phyloP scores from a whole-genome alignment of 1,139 yeast species.

The Geotrichum histeridarum region DNA sequence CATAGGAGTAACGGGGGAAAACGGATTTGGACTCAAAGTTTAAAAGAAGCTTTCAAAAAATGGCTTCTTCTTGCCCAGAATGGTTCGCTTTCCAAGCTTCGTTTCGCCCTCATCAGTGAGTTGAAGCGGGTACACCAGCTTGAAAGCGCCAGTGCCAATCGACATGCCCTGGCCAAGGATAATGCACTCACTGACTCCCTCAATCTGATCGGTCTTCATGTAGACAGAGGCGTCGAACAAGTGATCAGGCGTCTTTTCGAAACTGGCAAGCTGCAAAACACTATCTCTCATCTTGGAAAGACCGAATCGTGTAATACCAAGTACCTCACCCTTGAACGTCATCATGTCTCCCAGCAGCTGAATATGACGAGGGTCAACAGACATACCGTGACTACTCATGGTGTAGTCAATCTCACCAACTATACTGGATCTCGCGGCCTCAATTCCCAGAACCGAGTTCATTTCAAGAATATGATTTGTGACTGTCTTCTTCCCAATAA shows the following conservation, averaged over 20 bases:
- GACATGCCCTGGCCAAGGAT: slow-evolving; percentile 97
- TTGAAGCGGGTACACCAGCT: slow-evolving; percentile 45
- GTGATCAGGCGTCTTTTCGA: slow-evolving; percentile 98
- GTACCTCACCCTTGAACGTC: slow-evolving; percentile 97
- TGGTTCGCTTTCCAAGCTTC: slow-evolving; percentile 16
- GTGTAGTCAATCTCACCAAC: slow-evolving; percentile 94
- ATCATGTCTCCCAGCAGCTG: slow-evolving; percentile 96
- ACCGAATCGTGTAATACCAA: slow-evolving; percentile 97
- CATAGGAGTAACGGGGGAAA: no score
- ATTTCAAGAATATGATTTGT: slow-evolving; percentile 94
- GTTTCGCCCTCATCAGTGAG: slow-evolving; percentile 19
- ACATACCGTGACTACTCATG: slow-evolving; percentile 99
- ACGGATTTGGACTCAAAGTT: neutral
- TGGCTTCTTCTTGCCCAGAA: slow-evolving; percentile 18
- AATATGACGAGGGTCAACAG: slow-evolving; percentile 98
- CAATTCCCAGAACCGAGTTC: slow-evolving; percentile 86
- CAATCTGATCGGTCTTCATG: slow-evolving; percentile 92
- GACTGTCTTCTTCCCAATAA: slow-evolving; percentile 75
- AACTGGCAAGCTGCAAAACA: slow-evolving; percentile 91
- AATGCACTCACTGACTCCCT: slow-evolving; percentile 97
- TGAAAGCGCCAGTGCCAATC: slow-evolving; percentile 95
- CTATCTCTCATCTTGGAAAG: slow-evolving; percentile 98
- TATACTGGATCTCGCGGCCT: slow-evolving; percentile 92
- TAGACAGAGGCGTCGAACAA: slow-evolving; percentile 96
- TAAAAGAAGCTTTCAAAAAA: slow-evolving; percentile 19